Base-by-base conservation (phyloP, 2,329 filamentous ascomycete genomes). In the Nigrospora oryzae region DNA sequence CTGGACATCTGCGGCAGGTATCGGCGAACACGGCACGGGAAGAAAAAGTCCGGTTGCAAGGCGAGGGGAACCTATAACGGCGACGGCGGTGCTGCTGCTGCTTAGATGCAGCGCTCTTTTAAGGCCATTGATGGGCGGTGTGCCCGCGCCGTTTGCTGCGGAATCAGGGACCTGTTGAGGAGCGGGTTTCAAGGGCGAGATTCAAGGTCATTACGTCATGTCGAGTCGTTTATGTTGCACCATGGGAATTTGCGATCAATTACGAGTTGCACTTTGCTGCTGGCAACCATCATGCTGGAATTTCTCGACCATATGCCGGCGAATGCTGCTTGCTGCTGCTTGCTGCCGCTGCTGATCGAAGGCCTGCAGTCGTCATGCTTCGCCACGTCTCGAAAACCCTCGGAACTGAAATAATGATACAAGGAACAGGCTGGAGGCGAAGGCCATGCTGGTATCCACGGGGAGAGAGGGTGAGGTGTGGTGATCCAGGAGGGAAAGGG, bases 231-330 rank as follows among this genome's bases (percentile, higher is more conserved):
- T 53, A 58, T 55, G 60, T 57, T 63, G 59, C 59, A 62, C 59
- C 58, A 57, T 57, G 32, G 56, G 59, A 59, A 61, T 62, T 62
- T 60, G 58, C 60, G 59, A 62, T 63, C 55, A 62, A 62, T 62
- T 63, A 62, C 53, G 56, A 61, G 59, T 61, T 60, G 59, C 56
- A 63, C 55, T 60, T 54, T 61, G 59, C 58, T 53, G 57, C 34
- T 43, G 56, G 52, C 53, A 55, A 57, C 49, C 56, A 60, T 53
- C 41, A 41, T 51, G 58, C 57, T 61, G 59, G 58, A 52, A 55
- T 59, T 53, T 57, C 54, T 59, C 56, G 58, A 60, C 55, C 55
- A 54, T 55, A 52, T 57, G 58, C 58, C 54, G 51, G 55, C 56
- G 56, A 57, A 56, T 28, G 23, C 23, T 28, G 23, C 23, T 28